Percentiles rank a stretch among this genome's conserved stretches.
phyloP scores from a whole-genome alignment of 2,329 filamentous ascomycete genomes.

The Hirsutella rhossiliensis region DNA sequence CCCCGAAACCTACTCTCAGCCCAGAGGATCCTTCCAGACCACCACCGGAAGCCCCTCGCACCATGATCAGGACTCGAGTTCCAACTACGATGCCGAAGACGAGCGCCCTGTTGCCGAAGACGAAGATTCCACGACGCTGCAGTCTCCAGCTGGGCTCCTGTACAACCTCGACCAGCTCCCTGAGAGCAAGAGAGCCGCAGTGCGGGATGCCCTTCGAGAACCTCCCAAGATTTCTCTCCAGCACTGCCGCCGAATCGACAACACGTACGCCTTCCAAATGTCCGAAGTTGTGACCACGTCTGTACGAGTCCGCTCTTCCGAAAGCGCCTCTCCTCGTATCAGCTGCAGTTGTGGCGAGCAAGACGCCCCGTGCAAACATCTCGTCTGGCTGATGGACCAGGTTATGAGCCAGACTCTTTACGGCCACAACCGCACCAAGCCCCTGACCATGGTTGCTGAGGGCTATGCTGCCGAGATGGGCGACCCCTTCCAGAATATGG shows the following conservation, averaged over 20 bases:
- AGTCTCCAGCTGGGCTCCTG: slow-evolving; percentile 25
- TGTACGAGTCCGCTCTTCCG: slow-evolving; percentile 32
- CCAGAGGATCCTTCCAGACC: not conserved
- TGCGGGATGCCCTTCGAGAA: slow-evolving; percentile 33
- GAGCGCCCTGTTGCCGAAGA: too few species aligned
- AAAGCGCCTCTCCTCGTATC: slow-evolving; percentile 26
- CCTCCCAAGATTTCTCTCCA: slow-evolving; percentile 37
- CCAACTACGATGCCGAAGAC: not conserved
- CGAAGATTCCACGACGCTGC: slow-evolving; percentile 10
- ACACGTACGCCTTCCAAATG: slow-evolving; percentile 44
- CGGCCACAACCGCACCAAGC: slow-evolving; percentile 20
- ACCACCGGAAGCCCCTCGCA: not conserved
- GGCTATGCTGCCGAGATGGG: slow-evolving; percentile 35
- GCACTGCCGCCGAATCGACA: slow-evolving; percentile 32
- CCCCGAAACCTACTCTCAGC: too few species aligned
- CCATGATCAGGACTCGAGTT: not conserved
- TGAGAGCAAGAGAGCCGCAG: slow-evolving; percentile 20
- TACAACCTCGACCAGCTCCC: slow-evolving; percentile 29
- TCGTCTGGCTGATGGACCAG: slow-evolving; percentile 43
- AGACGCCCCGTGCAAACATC: slow-evolving; percentile 33
- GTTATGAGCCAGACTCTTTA: slow-evolving; percentile 35
- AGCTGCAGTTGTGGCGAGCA: slow-evolving; percentile 32
- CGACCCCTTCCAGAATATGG: slow-evolving; percentile 35
- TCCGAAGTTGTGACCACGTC: slow-evolving; percentile 40
- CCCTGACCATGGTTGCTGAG: slow-evolving; percentile 27